A percentile compares a stretch with the other conserved stretches of the same genome.
Conservation (phyloP, 495 filamentous ascomycete genomes). For the Neurospora sp. region DNA sequence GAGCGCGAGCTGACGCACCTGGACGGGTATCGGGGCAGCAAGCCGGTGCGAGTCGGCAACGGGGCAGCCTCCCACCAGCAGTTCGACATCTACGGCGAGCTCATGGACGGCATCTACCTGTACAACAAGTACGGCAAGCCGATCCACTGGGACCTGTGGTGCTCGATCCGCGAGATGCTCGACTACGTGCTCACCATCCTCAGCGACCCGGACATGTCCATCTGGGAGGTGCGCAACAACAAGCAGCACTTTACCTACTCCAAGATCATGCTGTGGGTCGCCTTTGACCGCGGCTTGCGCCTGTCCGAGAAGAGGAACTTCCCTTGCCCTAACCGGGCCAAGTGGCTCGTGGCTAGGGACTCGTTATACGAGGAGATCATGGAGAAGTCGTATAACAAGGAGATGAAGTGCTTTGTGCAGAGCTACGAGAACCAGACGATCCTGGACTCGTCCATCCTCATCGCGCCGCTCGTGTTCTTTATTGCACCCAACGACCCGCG, state of each 20-base stretch:
- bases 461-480: conserved; percentile 67
- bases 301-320: conserved; percentile 59
- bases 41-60: conserved; percentile 64
- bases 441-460: conserved; percentile 59
- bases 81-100: conserved; percentile 66
- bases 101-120: conserved; percentile 65
- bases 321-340: conserved; percentile 53
- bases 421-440: conserved; percentile 59
- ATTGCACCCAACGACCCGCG: conserved; percentile 62
- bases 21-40: conserved; percentile 56
- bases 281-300: conserved; percentile 59
- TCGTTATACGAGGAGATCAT: conserved; percentile 62
- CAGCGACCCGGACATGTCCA: conserved; percentile 59
- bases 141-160: conserved; percentile 60
- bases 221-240: conserved; percentile 65
- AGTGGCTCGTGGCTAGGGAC: conserved; percentile 54
- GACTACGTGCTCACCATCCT: conserved; percentile 46
- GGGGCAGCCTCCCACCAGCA: conserved; percentile 64
- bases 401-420: conserved; percentile 57
- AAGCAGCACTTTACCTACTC: conserved; percentile 66
- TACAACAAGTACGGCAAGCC: conserved; percentile 72
- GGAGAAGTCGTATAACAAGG: conserved; percentile 54
- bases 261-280: conserved; percentile 70
- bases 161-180: conserved; percentile 19
- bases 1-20: conserved; percentile 56